These are phyloP conservation scores for Neurospora pannonica DNA, from an alignment of 495 filamentous ascomycete genomes.

Conservation along the genomic window DNA sequence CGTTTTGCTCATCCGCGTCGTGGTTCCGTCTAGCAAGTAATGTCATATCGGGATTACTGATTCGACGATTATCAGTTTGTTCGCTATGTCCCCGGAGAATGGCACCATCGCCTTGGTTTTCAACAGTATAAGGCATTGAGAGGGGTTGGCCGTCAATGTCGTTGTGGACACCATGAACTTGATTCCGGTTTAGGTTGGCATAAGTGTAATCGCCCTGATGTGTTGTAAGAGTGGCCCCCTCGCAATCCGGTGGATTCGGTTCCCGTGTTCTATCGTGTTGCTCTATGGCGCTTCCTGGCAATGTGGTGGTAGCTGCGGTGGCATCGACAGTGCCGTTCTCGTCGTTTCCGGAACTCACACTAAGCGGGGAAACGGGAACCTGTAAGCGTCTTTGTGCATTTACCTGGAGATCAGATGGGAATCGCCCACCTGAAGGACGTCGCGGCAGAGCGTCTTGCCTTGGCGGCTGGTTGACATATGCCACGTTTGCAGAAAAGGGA, in stretches of 20 bases:
- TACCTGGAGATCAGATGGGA: conserved; percentile 78
- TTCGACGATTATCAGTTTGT: background rate
- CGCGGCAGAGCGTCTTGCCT: conserved; percentile 39
- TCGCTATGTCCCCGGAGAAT: background rate
- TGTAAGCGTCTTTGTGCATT: conserved; percentile 62
- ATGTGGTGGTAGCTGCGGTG: conserved; percentile 40
- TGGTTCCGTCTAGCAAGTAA: background rate
- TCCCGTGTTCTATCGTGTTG: conserved; percentile 7
- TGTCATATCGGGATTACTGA: background rate
- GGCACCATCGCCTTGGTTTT: background rate
- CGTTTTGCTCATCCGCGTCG: background rate
- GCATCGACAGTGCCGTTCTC: conserved; percentile 41
- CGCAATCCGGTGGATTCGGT: background rate
- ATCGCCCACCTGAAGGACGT: conserved; percentile 78
- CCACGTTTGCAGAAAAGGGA: conserved; percentile 52
- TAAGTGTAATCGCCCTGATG: background rate
- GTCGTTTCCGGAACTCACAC: conserved; percentile 57
- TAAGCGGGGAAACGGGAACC: conserved; percentile 65
- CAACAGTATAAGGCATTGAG: background rate
- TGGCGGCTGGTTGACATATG: conserved; percentile 34
- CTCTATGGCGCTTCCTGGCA: conserved; percentile 39
- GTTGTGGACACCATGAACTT: background rate
- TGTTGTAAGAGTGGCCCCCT: background rate
- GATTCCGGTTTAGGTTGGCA: background rate
- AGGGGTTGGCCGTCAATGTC: background rate